Base-by-base conservation (phyloP, 495 filamentous ascomycete species). In the Ramalina peruviana region DNA sequence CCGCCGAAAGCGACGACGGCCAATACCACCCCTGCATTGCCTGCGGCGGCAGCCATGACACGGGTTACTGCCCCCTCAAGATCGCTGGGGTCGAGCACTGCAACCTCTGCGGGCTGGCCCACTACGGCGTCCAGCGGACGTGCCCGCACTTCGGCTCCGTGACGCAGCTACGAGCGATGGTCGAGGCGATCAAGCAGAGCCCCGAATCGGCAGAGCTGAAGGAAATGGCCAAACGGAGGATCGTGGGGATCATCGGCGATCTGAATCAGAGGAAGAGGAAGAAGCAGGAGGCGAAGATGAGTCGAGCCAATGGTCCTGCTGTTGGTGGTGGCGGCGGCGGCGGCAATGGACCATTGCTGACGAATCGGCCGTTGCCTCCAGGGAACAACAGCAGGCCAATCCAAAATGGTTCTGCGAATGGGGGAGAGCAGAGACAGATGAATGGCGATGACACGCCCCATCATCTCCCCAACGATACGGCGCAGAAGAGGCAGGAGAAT, bases 31-130 rank as follows among this genome's bases (percentile, higher is more conserved):
- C 45, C 6, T 87, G 83, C 54, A 49, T 66, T 2, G 78, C 72
- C 16, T 88, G 83, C 62, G 49, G 57, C 3, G 56, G 59, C 13
- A 44, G 42, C 17, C 83, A 88, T 58, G 59, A 64, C 2, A 52
- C 58, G 9, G 84, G 84, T 6, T 59, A 59, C 15, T 88, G 83
- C 54, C 73, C 72, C 3, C 65, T 86, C 39, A 82, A 77, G 56
- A 21, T 66, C 6, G 75, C 78, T 17, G 81, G 80, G 0, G 65
- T 72, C 10, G 81, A 87, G 56, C 60, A 68, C 48, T 88, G 83
- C 58, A 71, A 70, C 9, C 68, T 86, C 3, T 88, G 83, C 55
- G 80, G 81, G 10, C 63, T 81, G 21, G 79, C 83, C 4, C 83
- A 88, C 54, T 79, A 66, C 50, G 79, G 80, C 16, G 42, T 58